Conservation (phyloP, 2,329 filamentous ascomycete genomes). For the Trichoderma guizhouense region DNA sequence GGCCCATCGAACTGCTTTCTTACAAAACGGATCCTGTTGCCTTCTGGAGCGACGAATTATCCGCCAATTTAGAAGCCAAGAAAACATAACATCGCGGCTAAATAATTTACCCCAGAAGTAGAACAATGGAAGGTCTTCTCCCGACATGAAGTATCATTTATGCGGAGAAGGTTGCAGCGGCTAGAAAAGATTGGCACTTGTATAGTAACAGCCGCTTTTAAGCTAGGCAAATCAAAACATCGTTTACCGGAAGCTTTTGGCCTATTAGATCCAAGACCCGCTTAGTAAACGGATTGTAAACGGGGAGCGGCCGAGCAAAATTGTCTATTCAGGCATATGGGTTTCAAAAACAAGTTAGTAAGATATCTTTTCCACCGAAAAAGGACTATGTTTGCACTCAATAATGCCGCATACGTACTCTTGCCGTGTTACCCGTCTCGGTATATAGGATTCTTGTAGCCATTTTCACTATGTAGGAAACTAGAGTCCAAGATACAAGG, state of each 20-base stretch:
- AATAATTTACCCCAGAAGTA: constrained; percentile 3
- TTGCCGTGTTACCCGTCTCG: not conserved
- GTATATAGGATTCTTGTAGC: not conserved
- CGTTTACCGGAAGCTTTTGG: constrained; percentile 24
- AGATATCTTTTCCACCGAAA: not conserved
- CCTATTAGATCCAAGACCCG: not conserved
- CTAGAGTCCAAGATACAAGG: not conserved
- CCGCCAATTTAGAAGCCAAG: not conserved
- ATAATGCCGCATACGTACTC: not conserved
- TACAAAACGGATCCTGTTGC: not conserved
- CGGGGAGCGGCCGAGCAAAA: not conserved
- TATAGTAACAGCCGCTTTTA: not conserved
- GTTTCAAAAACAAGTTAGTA: not conserved
- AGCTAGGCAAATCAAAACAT: not conserved
- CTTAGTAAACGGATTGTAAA: not conserved
- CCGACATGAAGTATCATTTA: constrained; percentile 1
- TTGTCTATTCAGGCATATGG: not conserved
- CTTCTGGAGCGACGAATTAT: not conserved
- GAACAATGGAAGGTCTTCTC: constrained; percentile 6
- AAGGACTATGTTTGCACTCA: not conserved
- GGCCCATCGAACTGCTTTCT: not conserved
- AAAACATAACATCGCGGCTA: constrained; percentile 2
- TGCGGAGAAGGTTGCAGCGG: constrained; percentile 13
- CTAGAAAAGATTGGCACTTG: not conserved
- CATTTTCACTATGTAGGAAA: not conserved